These are phyloP conservation scores for Crithidia bombi DNA, from an alignment of 208 protist species.

Conservation along the genomic window DNA sequence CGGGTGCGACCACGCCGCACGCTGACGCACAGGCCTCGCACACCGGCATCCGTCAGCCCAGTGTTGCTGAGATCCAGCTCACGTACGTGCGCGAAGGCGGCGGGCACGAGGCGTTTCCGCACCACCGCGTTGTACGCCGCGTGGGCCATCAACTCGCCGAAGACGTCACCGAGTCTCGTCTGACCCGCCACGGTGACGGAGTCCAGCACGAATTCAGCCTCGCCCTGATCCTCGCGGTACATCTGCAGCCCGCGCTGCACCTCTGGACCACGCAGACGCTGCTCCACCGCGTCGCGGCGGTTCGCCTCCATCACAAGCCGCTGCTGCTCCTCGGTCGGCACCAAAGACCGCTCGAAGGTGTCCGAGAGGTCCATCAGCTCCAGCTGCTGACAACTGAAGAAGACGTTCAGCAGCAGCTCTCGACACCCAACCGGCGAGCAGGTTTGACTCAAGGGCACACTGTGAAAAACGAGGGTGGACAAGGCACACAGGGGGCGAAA, in stretches of 20 bases:
- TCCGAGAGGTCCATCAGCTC: slow-evolving; percentile 57
- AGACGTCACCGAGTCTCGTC: slow-evolving; percentile 66
- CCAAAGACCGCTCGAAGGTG: slow-evolving; percentile 51
- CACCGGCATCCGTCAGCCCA: slow-evolving; percentile 69
- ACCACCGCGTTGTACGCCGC: slow-evolving; percentile 57
- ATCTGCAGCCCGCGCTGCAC: slow-evolving; percentile 23
- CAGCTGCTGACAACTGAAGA: slow-evolving; percentile 70
- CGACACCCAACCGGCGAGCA: slow-evolving; percentile 67
- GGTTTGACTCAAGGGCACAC: slow-evolving; percentile 61
- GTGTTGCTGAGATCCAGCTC: slow-evolving; percentile 65
- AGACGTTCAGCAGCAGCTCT: slow-evolving; percentile 75
- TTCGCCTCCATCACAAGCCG: slow-evolving; percentile 35
- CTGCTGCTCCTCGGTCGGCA: slow-evolving; percentile 35
- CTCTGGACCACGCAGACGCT: slow-evolving; percentile 10
- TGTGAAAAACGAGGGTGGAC: slow-evolving; percentile 42
- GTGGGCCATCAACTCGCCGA: slow-evolving; percentile 73
- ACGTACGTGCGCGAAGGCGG: slow-evolving; percentile 56
- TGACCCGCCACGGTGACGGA: slow-evolving; percentile 42
- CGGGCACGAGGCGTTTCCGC: slow-evolving; percentile 34
- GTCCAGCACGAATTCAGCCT: slow-evolving; percentile 51
- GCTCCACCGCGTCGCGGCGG: slow-evolving; percentile 15
- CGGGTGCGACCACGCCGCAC: slow-evolving; percentile 21
- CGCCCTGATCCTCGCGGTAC: slow-evolving; percentile 29
- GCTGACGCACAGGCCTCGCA: slow-evolving; percentile 52
- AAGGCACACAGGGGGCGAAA: slow-evolving; percentile 43